Base-by-base conservation (phyloP, 108 stramenopile species). In the Chaetoceros muelleri region DNA sequence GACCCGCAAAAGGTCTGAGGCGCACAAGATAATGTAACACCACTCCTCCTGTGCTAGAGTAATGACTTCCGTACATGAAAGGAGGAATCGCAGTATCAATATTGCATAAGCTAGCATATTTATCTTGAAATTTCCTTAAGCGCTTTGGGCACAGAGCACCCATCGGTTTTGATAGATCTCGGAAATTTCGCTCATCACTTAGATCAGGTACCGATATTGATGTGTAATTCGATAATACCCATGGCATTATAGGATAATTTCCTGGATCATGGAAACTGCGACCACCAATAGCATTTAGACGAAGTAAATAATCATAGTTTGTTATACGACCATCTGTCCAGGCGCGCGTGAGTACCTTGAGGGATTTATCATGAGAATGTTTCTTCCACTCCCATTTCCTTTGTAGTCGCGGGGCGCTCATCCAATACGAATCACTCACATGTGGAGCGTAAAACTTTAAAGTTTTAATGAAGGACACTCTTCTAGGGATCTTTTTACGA, bases 161-260 rank as follows among this genome's bases (percentile, higher is more conserved):
- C 25, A 79, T 63, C n/a, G 78, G 78, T 62, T 69, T 72, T 22
- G 67, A 48, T 21, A 79, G 55, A 50, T 79, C 78, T 10, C 78
- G 70, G 25, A 63, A 52, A 16, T 48, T 65, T 18, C 2, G 16
- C 18, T 48, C 50, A 2, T 44, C 1, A 0, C 13, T 17, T 52
- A 75, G 44, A 60, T 84, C 75, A 24, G 29, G 53, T 0, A 81
- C 52, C 26, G 57, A 56, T 20, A 46, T 30, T 0, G 66, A 65
- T 3, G 40, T 48, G 57, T 79, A 85, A 55, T 85, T 77, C 2
- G 58, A 31, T 3, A 85, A 31, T 29, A 85, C 76, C 84, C 84
- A 85, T 17, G 84, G 84, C 25, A 85, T 73, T 27, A 85, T 75
- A 16, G 84, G 84, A 52, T 85, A 85, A 64, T 80, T 74, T 21